Base-by-base conservation (phyloP, 2,329 filamentous ascomycete genomes). In the Verruconis gallopava region DNA sequence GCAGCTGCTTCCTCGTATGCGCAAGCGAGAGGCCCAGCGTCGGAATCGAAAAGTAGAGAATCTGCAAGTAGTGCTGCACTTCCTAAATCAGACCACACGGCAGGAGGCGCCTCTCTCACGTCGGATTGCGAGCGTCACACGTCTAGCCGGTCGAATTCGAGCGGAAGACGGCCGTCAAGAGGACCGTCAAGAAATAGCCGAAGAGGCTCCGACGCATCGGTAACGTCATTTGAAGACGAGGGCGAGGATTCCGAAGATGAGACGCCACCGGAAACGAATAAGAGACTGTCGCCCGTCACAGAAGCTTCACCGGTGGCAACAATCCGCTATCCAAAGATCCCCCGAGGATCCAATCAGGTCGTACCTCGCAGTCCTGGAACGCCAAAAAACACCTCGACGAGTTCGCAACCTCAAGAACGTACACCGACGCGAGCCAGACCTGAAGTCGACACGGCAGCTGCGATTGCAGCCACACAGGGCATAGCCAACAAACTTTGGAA, bases 271-370 rank as follows among this genome's bases (percentile, higher is more conserved):
- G 40, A 42, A 13, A 33, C 35, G 12, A 30, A 34, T n/a, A 43
- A 37, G 20, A 11, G 34, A 21, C 32, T 42, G 2, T 17, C 22
- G 11, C 19, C n/a, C 14, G 21, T 21, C 14, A n/a, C 21, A 12
- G 37, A 33, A 21, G 35, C 39, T 11, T 34, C 28, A 11, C 25
- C 42, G 4, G 64, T 67, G n/a, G 58, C 60, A 15, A 54, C 54
- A 0, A 53, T 69, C 11, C 53, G 58, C 22, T 70, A 70, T 47
- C 66, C 66, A 4, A 68, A 69, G 48, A 55, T 70, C 2, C 66
- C 66, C 2, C 54, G 66, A 12, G 59, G 63, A 14, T 62, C 61
- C 4, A 68, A 67, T 38, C 66, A 69, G 46, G 51, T 61, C 2
- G 60, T 68, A 2, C 62, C 66, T 1, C 55, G 65, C 34, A 55